Conservation (phyloP, 257 asterid species). For the Anisodus acutangulus region DNA sequence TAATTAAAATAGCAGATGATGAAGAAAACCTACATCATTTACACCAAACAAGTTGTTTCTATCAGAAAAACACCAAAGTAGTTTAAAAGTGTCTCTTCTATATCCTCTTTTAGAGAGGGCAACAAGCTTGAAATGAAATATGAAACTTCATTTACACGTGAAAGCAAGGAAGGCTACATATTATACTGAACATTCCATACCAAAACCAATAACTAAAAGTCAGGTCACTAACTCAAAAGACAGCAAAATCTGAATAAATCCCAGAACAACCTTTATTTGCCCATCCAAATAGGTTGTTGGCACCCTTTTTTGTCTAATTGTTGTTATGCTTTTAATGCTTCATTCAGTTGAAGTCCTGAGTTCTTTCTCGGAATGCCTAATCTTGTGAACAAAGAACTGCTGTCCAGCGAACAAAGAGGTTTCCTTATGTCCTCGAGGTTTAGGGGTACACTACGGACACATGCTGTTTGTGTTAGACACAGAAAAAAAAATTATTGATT, state of each 20-base stretch:
- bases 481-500: not conserved
- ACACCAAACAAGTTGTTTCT: not conserved
- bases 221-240: not conserved
- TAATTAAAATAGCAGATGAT: no score
- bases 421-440: not conserved
- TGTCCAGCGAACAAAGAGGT: not conserved
- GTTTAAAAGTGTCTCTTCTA: not conserved
- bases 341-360: not conserved
- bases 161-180: not conserved
- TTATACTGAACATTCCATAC: not conserved
- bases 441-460: not conserved
- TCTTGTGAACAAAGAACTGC: not conserved
- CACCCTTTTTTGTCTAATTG: not conserved
- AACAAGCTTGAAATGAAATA: not conserved
- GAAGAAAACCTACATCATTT: not conserved
- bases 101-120: not conserved
- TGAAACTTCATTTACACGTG: not conserved
- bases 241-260: not conserved
- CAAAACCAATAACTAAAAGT: not conserved
- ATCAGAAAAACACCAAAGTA: not conserved
- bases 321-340: not conserved
- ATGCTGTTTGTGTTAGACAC: not conserved
- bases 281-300: not conserved
- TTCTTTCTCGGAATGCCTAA: not conserved
- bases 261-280: not conserved